Conservation (phyloP, 192 early-diverging fungal genomes). For the Borealophlyctis nickersoniae region DNA sequence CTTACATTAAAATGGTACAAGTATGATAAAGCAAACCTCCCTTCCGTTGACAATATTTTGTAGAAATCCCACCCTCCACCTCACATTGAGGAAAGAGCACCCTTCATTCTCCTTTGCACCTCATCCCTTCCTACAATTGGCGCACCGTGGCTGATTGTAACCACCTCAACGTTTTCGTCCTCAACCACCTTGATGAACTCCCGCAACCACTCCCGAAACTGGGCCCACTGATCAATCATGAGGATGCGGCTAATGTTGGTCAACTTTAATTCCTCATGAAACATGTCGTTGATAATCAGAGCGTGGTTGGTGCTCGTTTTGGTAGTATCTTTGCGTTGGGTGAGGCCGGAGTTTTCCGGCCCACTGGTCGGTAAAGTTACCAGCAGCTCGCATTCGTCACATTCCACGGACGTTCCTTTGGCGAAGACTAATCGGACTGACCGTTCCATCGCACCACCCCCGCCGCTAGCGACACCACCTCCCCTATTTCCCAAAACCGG, state of each 20-base stretch:
- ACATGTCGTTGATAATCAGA: background rate
- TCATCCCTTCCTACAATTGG: background rate
- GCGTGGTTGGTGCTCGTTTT: too few species aligned
- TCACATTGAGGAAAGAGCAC: too few species aligned
- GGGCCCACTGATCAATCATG: background rate
- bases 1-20: too few species aligned
- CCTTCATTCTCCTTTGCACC: background rate
- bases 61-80: too few species aligned
- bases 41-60: too few species aligned
- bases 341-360: too few species aligned
- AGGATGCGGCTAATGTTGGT: background rate
- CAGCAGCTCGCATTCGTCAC: slow-evolving; percentile 10
- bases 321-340: too few species aligned
- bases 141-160: background rate
- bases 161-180: background rate
- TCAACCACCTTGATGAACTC: background rate
- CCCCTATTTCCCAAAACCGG: too few species aligned
- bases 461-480: too few species aligned
- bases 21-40: too few species aligned
- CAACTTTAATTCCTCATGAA: background rate
- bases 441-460: too few species aligned
- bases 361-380: background rate
- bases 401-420: background rate
- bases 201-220: background rate
- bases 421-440: background rate